Evolutionary conservation across 1,139 yeast species (phyloP).

Genomic region (Sugiyamaella neomexicana): DNA sequence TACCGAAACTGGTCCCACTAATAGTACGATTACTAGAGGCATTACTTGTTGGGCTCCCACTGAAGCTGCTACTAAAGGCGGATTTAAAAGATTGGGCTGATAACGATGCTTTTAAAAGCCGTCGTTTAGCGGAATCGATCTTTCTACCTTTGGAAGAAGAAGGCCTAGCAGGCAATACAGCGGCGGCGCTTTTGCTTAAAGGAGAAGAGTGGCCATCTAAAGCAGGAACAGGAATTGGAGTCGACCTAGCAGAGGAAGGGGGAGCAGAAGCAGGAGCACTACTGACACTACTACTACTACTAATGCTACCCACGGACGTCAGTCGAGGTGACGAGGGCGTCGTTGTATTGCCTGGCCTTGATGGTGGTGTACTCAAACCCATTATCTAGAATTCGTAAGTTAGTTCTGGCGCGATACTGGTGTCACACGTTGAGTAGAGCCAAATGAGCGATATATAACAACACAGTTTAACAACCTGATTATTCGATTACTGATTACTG

Average conservation of each 20-base stretch:
- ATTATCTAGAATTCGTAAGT: neutral
- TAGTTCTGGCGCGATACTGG: neutral
- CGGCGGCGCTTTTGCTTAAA: neutral
- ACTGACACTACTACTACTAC: neutral
- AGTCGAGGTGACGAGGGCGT: slow-evolving; percentile 1
- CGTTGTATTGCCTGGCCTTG: neutral
- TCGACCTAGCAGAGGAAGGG: neutral
- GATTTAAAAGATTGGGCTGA: slow-evolving; percentile 21
- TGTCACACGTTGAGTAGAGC: too few species aligned
- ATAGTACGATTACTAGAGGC: neutral
- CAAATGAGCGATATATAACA: too few species aligned
- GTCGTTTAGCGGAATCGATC: slow-evolving; percentile 10
- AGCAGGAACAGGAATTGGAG: neutral
- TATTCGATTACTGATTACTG: too few species aligned
- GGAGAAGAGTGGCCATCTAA: neutral
- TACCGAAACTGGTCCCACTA: neutral
- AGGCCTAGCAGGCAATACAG: neutral
- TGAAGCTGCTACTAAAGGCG: slow-evolving; percentile 10
- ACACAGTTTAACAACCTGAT: too few species aligned
- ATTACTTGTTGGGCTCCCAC: neutral
- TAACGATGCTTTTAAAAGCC: slow-evolving; percentile 15
- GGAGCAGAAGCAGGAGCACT: neutral
- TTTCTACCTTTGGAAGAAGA: neutral
- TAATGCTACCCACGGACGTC: neutral
- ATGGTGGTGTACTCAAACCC: neutral